A percentile compares a stretch with the other conserved stretches of the same genome.
These are phyloP conservation scores for Epichloe scottii DNA, from an alignment of 2,329 filamentous ascomycete species.

Conservation along the genomic window DNA sequence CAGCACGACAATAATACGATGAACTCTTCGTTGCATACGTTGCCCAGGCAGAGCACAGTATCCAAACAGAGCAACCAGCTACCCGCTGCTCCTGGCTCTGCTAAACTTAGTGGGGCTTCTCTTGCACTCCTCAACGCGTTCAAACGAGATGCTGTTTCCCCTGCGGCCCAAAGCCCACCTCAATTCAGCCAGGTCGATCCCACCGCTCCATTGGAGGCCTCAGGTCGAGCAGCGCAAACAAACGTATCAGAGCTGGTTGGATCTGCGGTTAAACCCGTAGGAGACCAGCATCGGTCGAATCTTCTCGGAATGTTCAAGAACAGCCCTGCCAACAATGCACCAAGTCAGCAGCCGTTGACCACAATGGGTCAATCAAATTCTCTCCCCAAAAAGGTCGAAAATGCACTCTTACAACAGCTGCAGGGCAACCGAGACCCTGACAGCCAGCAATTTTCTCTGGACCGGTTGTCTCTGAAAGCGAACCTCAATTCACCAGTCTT, in stretches of 20 bases:
- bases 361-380: not conserved
- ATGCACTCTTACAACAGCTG: not conserved
- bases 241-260: conserved; percentile 18
- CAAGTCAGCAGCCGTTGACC: not conserved
- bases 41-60: not conserved
- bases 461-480: conserved; percentile 12
- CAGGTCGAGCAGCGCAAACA: not conserved
- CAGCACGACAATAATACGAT: not conserved
- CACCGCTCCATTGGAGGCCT: not conserved
- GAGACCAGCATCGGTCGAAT: conserved; percentile 30
- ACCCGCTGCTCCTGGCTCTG: conserved; percentile 8
- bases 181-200: not conserved
- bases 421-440: not conserved
- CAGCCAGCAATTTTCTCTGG: conserved; percentile 8
- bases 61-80: conserved; percentile 3
- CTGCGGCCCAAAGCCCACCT: not conserved
- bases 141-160: conserved; percentile 18
- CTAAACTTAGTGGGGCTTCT: conserved; percentile 27
- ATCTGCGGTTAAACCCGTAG: conserved; percentile 12
- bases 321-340: conserved; percentile 7
- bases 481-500: conserved; percentile 7
- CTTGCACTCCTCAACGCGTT: conserved; percentile 33
- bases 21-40: not conserved
- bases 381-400: not conserved
- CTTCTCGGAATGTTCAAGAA: conserved; percentile 44